A percentile compares a stretch with the other conserved stretches of the same genome.
Evolutionary conservation across 352 stramenopile species (phyloP).

Genomic region (Pythium phragmitis): DNA sequence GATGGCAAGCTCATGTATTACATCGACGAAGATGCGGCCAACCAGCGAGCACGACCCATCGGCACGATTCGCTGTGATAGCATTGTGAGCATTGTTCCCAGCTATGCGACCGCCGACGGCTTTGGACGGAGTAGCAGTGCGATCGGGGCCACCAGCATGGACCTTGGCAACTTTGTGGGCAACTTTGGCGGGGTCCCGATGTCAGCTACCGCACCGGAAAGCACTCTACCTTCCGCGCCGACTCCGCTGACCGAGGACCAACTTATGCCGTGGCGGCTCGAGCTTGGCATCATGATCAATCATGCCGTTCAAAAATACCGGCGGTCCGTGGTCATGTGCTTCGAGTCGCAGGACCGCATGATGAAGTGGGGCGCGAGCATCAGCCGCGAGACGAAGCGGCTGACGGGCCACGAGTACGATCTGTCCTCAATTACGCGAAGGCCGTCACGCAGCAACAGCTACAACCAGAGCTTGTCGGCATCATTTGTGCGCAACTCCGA

Average conservation of each 20-base stretch:
- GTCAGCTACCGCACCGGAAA: neutral
- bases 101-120: conserved; percentile 48
- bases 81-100: conserved; percentile 79
- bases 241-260: conserved; percentile 32
- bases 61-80: conserved; percentile 77
- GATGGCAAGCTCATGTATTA: conserved; percentile 86
- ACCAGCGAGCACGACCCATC: conserved; percentile 65
- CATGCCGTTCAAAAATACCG: conserved; percentile 62
- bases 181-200: conserved; percentile 24
- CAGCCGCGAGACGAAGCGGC: conserved; percentile 70
- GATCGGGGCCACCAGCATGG: neutral
- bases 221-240: neutral
- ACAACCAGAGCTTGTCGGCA: conserved; percentile 33
- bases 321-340: conserved; percentile 77
- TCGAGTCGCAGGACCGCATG: conserved; percentile 74
- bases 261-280: conserved; percentile 74
- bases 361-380: conserved; percentile 87
- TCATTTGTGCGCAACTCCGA: conserved; percentile 45
- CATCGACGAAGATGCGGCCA: conserved; percentile 47
- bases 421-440: conserved; percentile 67
- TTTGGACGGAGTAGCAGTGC: neutral
- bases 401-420: conserved; percentile 83
- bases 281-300: conserved; percentile 67
- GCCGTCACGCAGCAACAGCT: conserved; percentile 64
- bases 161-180: conserved; percentile 8